phyloP scores from a whole-genome alignment of 768 basidiomycete genomes.

The Rubroboletus pulcherrimus region DNA sequence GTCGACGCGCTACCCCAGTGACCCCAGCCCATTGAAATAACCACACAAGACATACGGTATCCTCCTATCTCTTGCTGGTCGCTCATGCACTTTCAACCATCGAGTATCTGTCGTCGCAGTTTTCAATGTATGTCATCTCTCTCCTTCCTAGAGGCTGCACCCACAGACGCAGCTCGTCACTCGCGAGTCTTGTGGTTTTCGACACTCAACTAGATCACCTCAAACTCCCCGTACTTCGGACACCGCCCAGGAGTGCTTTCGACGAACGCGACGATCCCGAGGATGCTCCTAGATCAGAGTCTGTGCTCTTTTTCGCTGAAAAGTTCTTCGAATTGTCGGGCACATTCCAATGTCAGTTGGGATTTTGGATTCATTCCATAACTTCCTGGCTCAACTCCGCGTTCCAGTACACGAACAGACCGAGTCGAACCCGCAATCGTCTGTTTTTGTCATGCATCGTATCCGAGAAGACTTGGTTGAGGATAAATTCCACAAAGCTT shows the following conservation, averaged over 20 bases:
- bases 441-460: conserved; percentile 14
- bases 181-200: conserved; percentile 48
- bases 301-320: conserved; percentile 39
- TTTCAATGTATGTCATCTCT: conserved; percentile 18
- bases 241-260: conserved; percentile 12
- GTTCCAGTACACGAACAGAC: conserved; percentile 11
- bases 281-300: conserved; percentile 29
- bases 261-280: conserved; percentile 19
- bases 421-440: neutral
- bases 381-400: neutral
- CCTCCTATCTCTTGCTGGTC: conserved; percentile 52
- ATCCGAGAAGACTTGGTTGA: neutral
- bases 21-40: neutral
- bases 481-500: neutral
- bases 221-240: conserved; percentile 44
- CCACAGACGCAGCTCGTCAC: conserved; percentile 14
- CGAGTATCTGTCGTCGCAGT: conserved; percentile 32
- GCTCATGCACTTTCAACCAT: conserved; percentile 43
- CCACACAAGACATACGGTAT: conserved; percentile 33
- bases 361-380: neutral
- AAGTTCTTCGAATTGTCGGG: conserved; percentile 56
- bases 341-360: conserved; percentile 42
- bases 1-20: neutral
- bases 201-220: conserved; percentile 55
- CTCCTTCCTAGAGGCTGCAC: neutral